Evolutionary conservation across 2,329 filamentous ascomycete genomes (phyloP), one percentile per base, ranked within the genome.

Genomic region (Fusarium drepaniforme): DNA sequence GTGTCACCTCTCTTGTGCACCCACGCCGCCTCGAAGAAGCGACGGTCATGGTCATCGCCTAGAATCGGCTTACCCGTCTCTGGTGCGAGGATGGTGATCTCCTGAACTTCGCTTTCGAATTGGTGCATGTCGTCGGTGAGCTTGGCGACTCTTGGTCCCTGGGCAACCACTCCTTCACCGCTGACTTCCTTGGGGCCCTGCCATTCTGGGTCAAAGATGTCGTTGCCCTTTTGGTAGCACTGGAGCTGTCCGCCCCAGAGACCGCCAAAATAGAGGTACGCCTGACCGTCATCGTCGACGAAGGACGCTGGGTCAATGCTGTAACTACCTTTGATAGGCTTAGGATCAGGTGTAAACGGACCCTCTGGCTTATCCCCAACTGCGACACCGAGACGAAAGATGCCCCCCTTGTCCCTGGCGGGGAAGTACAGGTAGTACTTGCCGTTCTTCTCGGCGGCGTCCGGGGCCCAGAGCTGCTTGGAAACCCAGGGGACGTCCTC

Each of bases 11-110:
- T 89, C 86, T 93, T 94, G 84, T 95, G 93, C 87, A 94, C 86
- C 93, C 93, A 95, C 3, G 93, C 91, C 1, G 93, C 93, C 84
- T 96, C 93, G 81, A 96, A 95, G 87, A 96, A 96, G 9, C 93
- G 88, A 18, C 92, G 83, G 70, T 92, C 92, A 80, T 95, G 93
- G 81, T 95, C 93, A 76, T 92, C 89, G 12, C 91, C 91, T 2
- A 83, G 78, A 60, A 95, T 85, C 1, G 88, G 90, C 79, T 88
- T 81, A 8, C 90, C 89, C 5, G 88, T 88, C 76, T 92, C 90
- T 8, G 87, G 86, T 51, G 90, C 92, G 8, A 94, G 84, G 75
- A 96, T 93, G 23, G 86, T 82, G 3, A 94, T 82, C 74, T 94
- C 91, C 7, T 86, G 84, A 3, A 92, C 89, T 1, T 86, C 83